phyloP scores from a whole-genome alignment of 768 basidiomycete species.

The Leccinum fibrillosum region DNA sequence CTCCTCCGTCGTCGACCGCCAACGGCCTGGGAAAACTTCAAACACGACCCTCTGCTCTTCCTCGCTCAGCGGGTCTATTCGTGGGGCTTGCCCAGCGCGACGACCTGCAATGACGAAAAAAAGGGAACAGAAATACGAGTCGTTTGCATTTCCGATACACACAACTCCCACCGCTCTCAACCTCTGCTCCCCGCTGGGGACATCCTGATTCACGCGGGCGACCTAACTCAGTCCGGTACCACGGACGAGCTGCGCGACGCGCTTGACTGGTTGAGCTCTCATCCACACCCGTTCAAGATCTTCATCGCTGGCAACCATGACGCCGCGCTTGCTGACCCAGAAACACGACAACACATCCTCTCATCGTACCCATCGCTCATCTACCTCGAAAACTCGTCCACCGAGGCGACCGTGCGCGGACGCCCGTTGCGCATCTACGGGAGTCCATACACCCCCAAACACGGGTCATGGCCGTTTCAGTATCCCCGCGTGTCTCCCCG shows the following conservation, averaged over 20 bases:
- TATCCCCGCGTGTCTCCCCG: conserved; percentile 7
- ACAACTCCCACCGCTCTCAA: conserved; percentile 3
- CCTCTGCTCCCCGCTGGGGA: conserved; percentile 3
- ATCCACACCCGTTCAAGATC: conserved; percentile 8
- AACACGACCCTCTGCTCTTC: conserved; percentile 5
- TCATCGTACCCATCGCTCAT: conserved; percentile 1
- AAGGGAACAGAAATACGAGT: neutral
- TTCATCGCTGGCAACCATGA: conserved; percentile 13
- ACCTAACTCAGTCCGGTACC: conserved; percentile 5
- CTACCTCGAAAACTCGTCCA: conserved; percentile 8
- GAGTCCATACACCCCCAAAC: conserved; percentile 8
- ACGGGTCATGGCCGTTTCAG: conserved; percentile 8
- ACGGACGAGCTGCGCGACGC: conserved; percentile 3
- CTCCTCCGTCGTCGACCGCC: conserved; percentile 6
- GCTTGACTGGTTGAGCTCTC: conserved; percentile 7
- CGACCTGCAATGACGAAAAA: neutral
- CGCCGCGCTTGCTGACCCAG: neutral
- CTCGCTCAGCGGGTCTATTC: conserved; percentile 3
- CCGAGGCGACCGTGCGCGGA: conserved; percentile 5
- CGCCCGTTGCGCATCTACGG: conserved; percentile 5
- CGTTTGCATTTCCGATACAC: conserved; percentile 10
- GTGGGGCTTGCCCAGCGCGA: neutral
- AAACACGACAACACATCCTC: neutral
- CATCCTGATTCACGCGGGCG: conserved; percentile 8
- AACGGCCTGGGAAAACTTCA: conserved; percentile 7